Evolutionary conservation across 768 basidiomycete species (phyloP).

Genomic region (Trametopsis cervina): DNA sequence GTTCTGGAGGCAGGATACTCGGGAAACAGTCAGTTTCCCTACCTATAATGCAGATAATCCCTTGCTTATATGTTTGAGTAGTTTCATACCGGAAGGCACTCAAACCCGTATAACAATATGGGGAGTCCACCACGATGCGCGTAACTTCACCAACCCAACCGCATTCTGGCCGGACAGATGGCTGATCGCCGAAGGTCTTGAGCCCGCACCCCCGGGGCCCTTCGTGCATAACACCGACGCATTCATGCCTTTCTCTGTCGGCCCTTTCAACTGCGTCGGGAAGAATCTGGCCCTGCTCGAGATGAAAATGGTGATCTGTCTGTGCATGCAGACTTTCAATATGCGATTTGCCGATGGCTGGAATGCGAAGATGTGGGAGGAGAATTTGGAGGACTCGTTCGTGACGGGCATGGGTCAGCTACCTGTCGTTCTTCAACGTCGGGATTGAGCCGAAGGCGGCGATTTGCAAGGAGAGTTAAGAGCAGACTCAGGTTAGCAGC

Average conservation of each 20-base stretch:
- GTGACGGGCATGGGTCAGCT: constrained; percentile 7
- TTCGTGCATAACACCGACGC: constrained; percentile 21
- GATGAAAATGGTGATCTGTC: constrained; percentile 25
- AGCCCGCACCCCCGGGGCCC: no score
- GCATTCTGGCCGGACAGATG: no score
- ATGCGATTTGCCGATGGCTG: constrained; percentile 13
- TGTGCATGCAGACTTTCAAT: constrained; percentile 22
- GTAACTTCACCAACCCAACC: constrained; percentile 38
- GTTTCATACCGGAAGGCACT: constrained; percentile 18
- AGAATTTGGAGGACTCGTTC: constrained; percentile 26
- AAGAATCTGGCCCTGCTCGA: constrained; percentile 35
- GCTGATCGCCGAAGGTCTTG: no score
- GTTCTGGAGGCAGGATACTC: constrained; percentile 6
- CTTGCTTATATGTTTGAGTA: constrained; percentile 18
- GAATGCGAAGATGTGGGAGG: constrained; percentile 25
- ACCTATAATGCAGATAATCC: constrained; percentile 9
- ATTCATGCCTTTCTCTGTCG: constrained; percentile 40
- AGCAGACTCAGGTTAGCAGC: no score
- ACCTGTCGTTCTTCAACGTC: constrained; percentile 5
- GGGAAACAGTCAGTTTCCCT: constrained; percentile 7
- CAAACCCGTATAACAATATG: constrained; percentile 33
- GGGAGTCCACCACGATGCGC: constrained; percentile 36
- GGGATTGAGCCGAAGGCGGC: no score
- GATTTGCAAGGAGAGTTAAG: no score
- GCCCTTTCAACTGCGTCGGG: constrained; percentile 47